Evolutionary conservation across 2,329 filamentous ascomycete genomes (phyloP).

Genomic region (Sarocladium kiliense): DNA sequence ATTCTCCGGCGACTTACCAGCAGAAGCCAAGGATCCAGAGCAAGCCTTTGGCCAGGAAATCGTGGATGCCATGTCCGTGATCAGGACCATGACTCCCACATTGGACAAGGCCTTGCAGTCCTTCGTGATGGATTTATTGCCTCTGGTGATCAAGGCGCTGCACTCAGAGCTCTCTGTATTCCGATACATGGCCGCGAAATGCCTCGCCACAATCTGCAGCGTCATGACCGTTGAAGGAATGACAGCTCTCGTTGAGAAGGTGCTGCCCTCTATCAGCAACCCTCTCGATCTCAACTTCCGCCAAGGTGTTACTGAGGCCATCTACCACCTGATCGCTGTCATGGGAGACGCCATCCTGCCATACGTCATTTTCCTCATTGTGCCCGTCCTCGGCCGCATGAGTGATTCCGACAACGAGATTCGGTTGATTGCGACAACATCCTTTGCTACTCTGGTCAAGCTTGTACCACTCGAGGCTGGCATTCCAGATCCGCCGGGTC

Average conservation of each 20-base stretch:
- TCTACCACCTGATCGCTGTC: slow-evolving; percentile 95
- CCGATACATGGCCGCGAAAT: slow-evolving; percentile 94
- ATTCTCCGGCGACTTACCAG: slow-evolving; percentile 67
- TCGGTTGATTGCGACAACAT: slow-evolving; percentile 88
- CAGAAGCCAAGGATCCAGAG: slow-evolving; percentile 67
- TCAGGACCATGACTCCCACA: slow-evolving; percentile 90
- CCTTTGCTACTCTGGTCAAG: slow-evolving; percentile 95
- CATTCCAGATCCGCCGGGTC: slow-evolving; percentile 90
- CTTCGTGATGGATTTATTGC: slow-evolving; percentile 79
- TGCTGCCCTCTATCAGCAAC: slow-evolving; percentile 88
- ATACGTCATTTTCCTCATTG: slow-evolving; percentile 98
- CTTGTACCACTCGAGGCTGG: slow-evolving; percentile 94
- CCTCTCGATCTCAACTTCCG: slow-evolving; percentile 81
- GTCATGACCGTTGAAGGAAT: slow-evolving; percentile 93
- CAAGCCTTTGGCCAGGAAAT: slow-evolving; percentile 82
- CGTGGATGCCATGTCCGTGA: slow-evolving; percentile 87
- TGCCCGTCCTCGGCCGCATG: slow-evolving; percentile 94
- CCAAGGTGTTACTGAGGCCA: slow-evolving; percentile 89
- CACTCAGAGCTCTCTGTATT: slow-evolving; percentile 88
- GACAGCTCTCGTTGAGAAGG: slow-evolving; percentile 90
- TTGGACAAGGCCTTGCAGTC: slow-evolving; percentile 68
- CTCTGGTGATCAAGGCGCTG: slow-evolving; percentile 79
- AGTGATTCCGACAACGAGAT: slow-evolving; percentile 97
- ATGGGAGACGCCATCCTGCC: slow-evolving; percentile 96
- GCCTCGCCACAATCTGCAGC: slow-evolving; percentile 94